Conservation (phyloP, 768 basidiomycete genomes). For the Tylopilus vinaceipallidus region DNA sequence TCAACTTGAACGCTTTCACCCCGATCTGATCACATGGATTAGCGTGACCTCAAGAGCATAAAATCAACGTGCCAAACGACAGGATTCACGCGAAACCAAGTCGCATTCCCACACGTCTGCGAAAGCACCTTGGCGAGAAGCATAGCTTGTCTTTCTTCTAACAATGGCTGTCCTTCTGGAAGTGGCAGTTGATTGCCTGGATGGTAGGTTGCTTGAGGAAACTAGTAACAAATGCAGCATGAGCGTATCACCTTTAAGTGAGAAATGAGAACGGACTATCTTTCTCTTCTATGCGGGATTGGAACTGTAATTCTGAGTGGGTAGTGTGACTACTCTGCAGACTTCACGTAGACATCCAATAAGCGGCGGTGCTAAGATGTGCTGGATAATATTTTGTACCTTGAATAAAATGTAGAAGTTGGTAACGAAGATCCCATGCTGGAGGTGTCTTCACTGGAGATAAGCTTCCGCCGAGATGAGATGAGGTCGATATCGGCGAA, state of each 20-base stretch:
- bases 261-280: constrained; percentile 6
- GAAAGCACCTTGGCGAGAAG: constrained; percentile 12
- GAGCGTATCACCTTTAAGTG: not conserved
- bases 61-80: constrained; percentile 6
- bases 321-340: constrained; percentile 13
- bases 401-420: too few species aligned
- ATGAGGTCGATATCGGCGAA: too few species aligned
- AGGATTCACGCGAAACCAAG: constrained; percentile 2
- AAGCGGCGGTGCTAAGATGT: too few species aligned
- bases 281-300: constrained; percentile 1
- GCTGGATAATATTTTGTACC: too few species aligned
- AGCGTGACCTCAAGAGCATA: not conserved
- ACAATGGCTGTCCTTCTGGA: not conserved
- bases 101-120: constrained; percentile 27
- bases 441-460: too few species aligned
- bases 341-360: too few species aligned
- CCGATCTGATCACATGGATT: constrained; percentile 13
- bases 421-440: too few species aligned
- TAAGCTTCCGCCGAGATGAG: too few species aligned
- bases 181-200: not conserved
- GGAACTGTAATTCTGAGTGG: constrained; percentile 2
- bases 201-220: constrained; percentile 2
- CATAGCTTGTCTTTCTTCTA: constrained; percentile 2
- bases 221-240: not conserved
- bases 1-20: constrained; percentile 22